Base-by-base conservation (phyloP, 208 protist genomes). In the Acanthamoeba divionensis region DNA sequence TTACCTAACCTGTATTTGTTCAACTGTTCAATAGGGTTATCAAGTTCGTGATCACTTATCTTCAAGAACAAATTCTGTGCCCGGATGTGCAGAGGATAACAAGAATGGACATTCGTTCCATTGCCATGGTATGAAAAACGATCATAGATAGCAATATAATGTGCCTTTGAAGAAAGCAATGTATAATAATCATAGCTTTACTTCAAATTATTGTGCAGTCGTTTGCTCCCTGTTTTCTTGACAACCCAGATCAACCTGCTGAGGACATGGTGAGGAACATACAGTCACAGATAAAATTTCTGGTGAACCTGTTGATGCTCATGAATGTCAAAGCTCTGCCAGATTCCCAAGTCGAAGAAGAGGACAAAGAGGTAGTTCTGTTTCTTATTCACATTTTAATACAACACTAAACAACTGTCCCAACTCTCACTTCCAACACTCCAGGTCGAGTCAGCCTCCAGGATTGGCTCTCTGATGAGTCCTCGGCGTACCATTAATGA, bases 281-380 rank as follows among this genome's bases (percentile, higher is more conserved):
- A 24, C 66, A 77, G 66, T 36, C 66, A 24, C 66, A 77, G 41
- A 77, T 77, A 36, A 77, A 77, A 45, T 77, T 77, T 45, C 47
- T 77, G 66, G 66, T 77, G 66, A 77, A 77, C n/a, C 38, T 77
- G 66, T 45, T 77, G 66, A 77, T 77, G 66, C 38, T 77, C 41
- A 36, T 77, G 41, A 77, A 77, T 45, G 66, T 77, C 66, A 77
- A 77, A 12, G 66, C n/a, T n/a, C n/a, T n/a, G n/a, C n/a, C n/a
- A n/a, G n/a, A n/a, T n/a, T n/a, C n/a, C n/a, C n/a, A n/a, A n/a
- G n/a, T n/a, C n/a, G n/a, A n/a, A n/a, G n/a, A n/a, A n/a, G n/a
- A n/a, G n/a, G n/a, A n/a, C n/a, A n/a, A n/a, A n/a, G n/a, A n/a
- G n/a, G n/a, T n/a, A n/a, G n/a, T n/a, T n/a, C n/a, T n/a, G n/a